Conservation (phyloP, 139 green algal species). For the Monoraphidium neglectum region DNA sequence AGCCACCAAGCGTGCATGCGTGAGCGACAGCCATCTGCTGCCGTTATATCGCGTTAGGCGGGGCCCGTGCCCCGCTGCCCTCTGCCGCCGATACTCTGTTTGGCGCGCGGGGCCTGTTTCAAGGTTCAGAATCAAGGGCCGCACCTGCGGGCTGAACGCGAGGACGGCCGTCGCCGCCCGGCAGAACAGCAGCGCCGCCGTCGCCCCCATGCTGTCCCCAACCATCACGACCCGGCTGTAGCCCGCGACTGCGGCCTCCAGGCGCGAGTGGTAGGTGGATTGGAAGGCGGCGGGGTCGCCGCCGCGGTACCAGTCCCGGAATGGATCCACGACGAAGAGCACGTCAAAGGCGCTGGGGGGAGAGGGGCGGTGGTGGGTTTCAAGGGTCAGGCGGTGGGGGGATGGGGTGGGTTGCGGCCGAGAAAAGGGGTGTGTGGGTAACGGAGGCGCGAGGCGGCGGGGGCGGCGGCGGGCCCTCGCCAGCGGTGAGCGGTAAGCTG, state of each 20-base stretch:
- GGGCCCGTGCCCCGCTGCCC: no score
- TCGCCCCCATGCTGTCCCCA: slow-evolving; percentile 94
- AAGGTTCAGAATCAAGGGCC: no score
- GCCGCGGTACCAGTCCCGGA: slow-evolving; percentile 73
- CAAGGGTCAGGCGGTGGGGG: neutral
- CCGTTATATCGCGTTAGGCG: no score
- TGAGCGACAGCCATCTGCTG: no score
- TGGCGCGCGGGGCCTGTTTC: no score
- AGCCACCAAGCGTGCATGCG: no score
- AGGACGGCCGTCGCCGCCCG: slow-evolving; percentile 77
- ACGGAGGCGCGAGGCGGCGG: neutral
- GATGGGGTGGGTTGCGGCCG: neutral
- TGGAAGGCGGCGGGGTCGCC: slow-evolving; percentile 43
- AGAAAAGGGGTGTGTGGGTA: neutral
- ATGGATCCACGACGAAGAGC: slow-evolving; percentile 83
- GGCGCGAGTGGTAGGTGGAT: slow-evolving; percentile 28
- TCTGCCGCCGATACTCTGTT: no score
- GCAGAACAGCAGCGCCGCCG: slow-evolving; percentile 80
- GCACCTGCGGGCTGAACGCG: slow-evolving; percentile 88
- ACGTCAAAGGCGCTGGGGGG: slow-evolving; percentile 71
- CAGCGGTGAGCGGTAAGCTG: neutral
- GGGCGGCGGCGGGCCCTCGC: neutral
- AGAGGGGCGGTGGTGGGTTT: neutral
- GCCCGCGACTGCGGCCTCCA: slow-evolving; percentile 37
- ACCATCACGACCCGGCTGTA: slow-evolving; percentile 86